Percentiles rank a stretch among this genome's conserved stretches.
These are phyloP conservation scores for Nectriaceae sp. DNA, from an alignment of 2,329 filamentous ascomycete species.

Conservation along the genomic window DNA sequence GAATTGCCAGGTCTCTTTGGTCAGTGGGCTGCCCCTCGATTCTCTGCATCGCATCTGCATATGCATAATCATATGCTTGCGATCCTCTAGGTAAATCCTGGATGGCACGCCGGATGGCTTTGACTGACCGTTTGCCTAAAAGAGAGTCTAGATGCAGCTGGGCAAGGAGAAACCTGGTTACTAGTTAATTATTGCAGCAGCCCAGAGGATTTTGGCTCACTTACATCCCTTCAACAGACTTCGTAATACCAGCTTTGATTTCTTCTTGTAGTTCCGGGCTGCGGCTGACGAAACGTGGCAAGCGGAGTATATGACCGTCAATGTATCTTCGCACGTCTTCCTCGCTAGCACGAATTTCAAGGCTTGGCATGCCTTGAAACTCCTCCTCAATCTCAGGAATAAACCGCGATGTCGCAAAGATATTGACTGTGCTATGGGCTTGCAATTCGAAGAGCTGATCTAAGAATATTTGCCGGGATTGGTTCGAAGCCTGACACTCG, in stretches of 20 bases:
- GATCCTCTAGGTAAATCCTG: slow-evolving; percentile 32
- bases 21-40: slow-evolving; percentile 38
- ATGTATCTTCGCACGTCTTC: slow-evolving; percentile 12
- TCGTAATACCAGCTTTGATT: too few species aligned
- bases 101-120: slow-evolving; percentile 30
- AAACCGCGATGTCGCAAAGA: slow-evolving; percentile 1
- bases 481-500: not conserved
- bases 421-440: not conserved
- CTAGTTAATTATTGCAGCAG: too few species aligned
- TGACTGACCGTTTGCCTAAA: not conserved
- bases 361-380: not conserved
- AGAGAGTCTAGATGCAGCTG: slow-evolving; percentile 11
- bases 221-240: slow-evolving; percentile 4
- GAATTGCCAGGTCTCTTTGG: slow-evolving; percentile 35
- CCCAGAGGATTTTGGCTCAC: too few species aligned
- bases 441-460: slow-evolving; percentile 4
- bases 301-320: not conserved
- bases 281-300: slow-evolving; percentile 2
- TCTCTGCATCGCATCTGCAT: slow-evolving; percentile 42
- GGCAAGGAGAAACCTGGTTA: slow-evolving; percentile 16
- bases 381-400: slow-evolving; percentile 1
- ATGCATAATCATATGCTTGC: slow-evolving; percentile 36
- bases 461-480: not conserved
- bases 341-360: slow-evolving; percentile 10
- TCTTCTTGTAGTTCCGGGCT: too few species aligned